Evolutionary conservation across 805 yeast genomes (phyloP).

Genomic region (Candida ulmi): DNA sequence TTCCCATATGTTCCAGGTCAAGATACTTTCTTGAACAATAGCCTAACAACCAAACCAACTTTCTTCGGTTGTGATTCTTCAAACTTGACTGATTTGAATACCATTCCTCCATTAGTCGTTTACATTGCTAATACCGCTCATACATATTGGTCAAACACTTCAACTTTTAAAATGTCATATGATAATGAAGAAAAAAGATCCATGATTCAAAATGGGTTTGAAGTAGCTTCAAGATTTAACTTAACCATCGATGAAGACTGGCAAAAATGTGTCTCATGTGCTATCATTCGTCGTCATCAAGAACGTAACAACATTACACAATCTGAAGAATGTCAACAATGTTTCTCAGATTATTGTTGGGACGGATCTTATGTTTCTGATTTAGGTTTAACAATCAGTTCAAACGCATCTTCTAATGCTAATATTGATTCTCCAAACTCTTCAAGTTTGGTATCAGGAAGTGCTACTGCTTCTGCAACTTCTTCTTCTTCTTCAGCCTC

Average conservation of each 20-base stretch:
- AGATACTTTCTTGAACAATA: slow-evolving; percentile 48
- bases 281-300: slow-evolving; percentile 67
- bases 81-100: slow-evolving; percentile 49
- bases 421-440: not conserved
- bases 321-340: slow-evolving; percentile 54
- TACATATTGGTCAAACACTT: slow-evolving; percentile 58
- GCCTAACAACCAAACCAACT: slow-evolving; percentile 61
- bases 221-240: slow-evolving; percentile 57
- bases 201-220: slow-evolving; percentile 70
- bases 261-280: slow-evolving; percentile 75
- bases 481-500: not conserved
- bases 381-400: not conserved
- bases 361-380: slow-evolving; percentile 32
- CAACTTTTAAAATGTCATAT: slow-evolving; percentile 62
- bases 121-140: slow-evolving; percentile 69
- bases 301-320: slow-evolving; percentile 56
- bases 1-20: slow-evolving; percentile 78
- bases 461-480: not conserved
- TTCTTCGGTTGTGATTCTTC: slow-evolving; percentile 77
- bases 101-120: slow-evolving; percentile 65
- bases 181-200: slow-evolving; percentile 46
- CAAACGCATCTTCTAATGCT: not conserved
- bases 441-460: not conserved
- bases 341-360: slow-evolving; percentile 74
- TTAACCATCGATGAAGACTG: slow-evolving; percentile 62